Evolutionary conservation across 2,329 filamentous ascomycete species (phyloP).

Genomic region (Fusarium phyllophilum): DNA sequence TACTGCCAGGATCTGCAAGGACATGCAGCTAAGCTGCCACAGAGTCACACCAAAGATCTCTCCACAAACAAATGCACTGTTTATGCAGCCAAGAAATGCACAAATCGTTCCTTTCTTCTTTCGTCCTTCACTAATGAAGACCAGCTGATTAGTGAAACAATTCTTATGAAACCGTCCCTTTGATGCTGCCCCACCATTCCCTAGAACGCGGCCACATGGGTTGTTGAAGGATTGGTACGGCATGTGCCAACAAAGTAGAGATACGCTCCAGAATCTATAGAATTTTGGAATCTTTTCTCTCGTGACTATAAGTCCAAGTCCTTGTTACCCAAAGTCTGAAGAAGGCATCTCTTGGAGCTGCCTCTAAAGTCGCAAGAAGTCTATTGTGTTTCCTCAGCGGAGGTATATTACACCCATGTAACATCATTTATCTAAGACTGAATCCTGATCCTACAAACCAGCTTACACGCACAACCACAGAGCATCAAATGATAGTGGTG

Average conservation of each 20-base stretch:
- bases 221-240: background rate
- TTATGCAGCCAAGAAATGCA: slow-evolving; percentile 20
- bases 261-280: background rate
- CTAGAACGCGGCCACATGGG: background rate
- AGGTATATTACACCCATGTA: background rate
- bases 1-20: background rate
- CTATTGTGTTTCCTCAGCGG: background rate
- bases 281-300: background rate
- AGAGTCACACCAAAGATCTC: slow-evolving; percentile 3
- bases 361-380: background rate
- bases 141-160: background rate
- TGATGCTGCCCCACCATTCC: background rate
- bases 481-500: background rate
- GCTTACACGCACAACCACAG: background rate
- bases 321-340: background rate
- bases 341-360: background rate
- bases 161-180: background rate
- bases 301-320: background rate
- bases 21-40: background rate
- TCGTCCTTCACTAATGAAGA: background rate
- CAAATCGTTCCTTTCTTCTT: background rate
- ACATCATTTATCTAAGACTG: background rate
- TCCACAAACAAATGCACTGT: background rate
- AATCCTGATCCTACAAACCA: background rate
- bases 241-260: background rate